These are phyloP conservation scores for Kodamaea sagamina DNA, from an alignment of 805 yeast genomes.

Conservation along the genomic window DNA sequence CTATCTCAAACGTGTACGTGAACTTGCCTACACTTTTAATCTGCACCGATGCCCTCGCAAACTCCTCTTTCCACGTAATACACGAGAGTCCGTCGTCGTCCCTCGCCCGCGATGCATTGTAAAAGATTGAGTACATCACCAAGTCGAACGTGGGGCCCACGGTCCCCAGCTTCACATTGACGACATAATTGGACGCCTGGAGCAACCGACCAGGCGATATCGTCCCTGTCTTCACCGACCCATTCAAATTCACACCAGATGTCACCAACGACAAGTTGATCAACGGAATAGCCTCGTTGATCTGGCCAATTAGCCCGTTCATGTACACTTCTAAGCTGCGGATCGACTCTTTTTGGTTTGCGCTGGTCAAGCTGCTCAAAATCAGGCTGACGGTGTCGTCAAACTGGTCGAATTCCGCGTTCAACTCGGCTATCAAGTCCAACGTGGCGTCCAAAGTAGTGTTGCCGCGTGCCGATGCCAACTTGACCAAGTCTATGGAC, in stretches of 20 bases:
- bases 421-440: conserved; percentile 54
- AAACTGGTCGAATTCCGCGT: conserved; percentile 58
- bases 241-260: conserved; percentile 61
- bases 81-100: conserved; percentile 31
- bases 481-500: conserved; percentile 66
- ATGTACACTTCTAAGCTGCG: conserved; percentile 52
- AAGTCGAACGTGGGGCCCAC: conserved; percentile 63
- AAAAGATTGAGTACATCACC: conserved; percentile 62
- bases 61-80: conserved; percentile 74
- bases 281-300: conserved; percentile 70
- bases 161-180: conserved; percentile 16
- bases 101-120: conserved; percentile 49
- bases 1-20: conserved; percentile 47
- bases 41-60: conserved; percentile 53
- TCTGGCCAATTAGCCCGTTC: conserved; percentile 47
- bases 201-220: conserved; percentile 66
- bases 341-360: conserved; percentile 40
- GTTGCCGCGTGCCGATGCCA: conserved; percentile 63
- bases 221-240: conserved; percentile 45
- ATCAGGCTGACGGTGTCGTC: conserved; percentile 49
- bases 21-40: conserved; percentile 33
- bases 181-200: conserved; percentile 57
- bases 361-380: conserved; percentile 29
- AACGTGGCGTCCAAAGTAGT: conserved; percentile 57
- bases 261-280: conserved; percentile 66